Base-by-base conservation (phyloP, 176 grass and related monocot genomes). In the Puccinellia tenuiflora region DNA sequence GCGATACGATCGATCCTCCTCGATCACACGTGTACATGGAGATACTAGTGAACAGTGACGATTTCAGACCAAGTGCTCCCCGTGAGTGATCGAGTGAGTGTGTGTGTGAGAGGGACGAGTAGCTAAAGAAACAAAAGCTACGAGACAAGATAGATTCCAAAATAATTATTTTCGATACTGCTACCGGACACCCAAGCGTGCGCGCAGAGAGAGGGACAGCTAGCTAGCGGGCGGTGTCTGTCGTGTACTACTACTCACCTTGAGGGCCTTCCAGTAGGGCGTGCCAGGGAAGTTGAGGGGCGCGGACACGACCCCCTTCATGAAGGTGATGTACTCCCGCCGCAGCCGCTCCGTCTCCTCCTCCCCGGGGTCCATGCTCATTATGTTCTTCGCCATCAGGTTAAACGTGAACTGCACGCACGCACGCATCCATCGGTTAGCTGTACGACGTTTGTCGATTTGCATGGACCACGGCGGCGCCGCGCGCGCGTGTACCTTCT, bases 361-460 rank as follows among this genome's bases (percentile, higher is more conserved):
- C 51, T 93, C 87, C 29, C 86, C 85, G 1, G 89, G 92, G 84
- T 93, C 87, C 91, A 98, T 95, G 85, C 91, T 98, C 87, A 98
- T 91, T 84, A 98, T 95, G 82, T 95, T 98, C 91, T 93, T 98
- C 7, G 93, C 96, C 96, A 95, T 98, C 91, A 98, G 84, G 77
- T 92, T 95, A 80, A 98, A 98, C 74, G 96, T 98, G 80, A 95
- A 95, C 96, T 98, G 90, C 87, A 83, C 60, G 77, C 75, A 83
- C 68, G 77, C 68, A 64, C 72, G 30, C 34, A 71, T 0, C 24
- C 40, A 50, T 60, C 39, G 30, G 56, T 53, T 76, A 73, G n/a
- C n/a, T 31, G 62, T 39, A 51, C 68, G 66, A 42, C 75, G 54
- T 28, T 28, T 60, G 75, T 25, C 53, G 7, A 35, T 53, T 75